phyloP scores from a whole-genome alignment of 305 asterid species.

The Fraxinus dipetala region DNA sequence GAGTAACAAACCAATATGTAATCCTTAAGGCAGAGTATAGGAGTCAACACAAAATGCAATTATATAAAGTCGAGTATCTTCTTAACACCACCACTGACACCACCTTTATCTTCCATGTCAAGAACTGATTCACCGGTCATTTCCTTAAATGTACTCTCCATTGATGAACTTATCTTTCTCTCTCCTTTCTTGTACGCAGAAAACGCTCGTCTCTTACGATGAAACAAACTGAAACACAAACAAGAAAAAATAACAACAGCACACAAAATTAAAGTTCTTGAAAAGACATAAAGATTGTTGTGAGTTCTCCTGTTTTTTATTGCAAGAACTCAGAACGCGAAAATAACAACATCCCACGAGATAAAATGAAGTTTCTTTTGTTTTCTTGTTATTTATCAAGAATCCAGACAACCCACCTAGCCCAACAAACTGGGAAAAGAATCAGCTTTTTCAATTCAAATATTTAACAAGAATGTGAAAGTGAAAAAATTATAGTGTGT shows the following conservation, averaged over 20 bases:
- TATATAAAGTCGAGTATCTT: conserved; percentile 5
- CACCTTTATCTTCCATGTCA: conserved; percentile 55
- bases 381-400: conserved; percentile 19
- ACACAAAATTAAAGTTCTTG: conserved; percentile 14
- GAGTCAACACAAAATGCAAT: conserved; percentile 9
- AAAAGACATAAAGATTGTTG: not conserved
- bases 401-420: conserved; percentile 27
- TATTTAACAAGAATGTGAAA: conserved; percentile 21
- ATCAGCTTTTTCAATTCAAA: not conserved
- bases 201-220: conserved; percentile 49
- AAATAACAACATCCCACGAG: conserved; percentile 8
- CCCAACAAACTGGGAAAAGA: conserved; percentile 26
- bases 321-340: not conserved
- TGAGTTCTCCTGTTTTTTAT: not conserved
- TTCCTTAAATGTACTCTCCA: conserved; percentile 68
- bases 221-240: conserved; percentile 33
- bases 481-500: not conserved
- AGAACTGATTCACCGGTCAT: conserved; percentile 64
- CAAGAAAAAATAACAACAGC: conserved; percentile 22
- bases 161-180: conserved; percentile 31
- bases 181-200: conserved; percentile 32
- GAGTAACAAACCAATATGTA: not conserved
- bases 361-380: not conserved
- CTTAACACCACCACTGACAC: conserved; percentile 69
- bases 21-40: not conserved